Base-by-base conservation (phyloP, 495 filamentous ascomycete species). In the Talaromyces ruber region DNA sequence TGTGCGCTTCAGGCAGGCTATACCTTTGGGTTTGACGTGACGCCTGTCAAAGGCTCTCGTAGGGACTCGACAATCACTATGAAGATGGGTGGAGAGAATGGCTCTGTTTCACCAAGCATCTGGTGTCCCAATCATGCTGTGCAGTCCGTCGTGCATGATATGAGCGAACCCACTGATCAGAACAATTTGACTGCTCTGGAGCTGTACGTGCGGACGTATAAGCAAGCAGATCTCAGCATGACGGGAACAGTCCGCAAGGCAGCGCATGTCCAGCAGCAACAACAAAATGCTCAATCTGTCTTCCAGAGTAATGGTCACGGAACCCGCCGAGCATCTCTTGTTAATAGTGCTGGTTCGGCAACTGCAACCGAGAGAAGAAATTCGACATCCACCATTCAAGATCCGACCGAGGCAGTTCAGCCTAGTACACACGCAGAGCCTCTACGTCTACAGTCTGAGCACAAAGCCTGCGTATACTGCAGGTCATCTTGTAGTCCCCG, bases 171-270 rank as follows among this genome's bases (percentile, higher is more conserved):
- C 29, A 81, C 86, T 7, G 85, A 86, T 62, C 70, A 74, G 67
- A 67, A 78, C 63, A 75, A 75, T 63, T 66, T 81, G 66, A 96
- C 86, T 63, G 93, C 90, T 16, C 76, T 99, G 18, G 92, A 97
- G 70, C 79, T 93, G 11, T 99, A 88, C 68, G 88, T 86, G 26
- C 83, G 83, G 58, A 92, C 88, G 47, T 97, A 90, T 79, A 99
- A 98, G 75, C 93, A 98, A 71, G 92, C 93, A 21, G 94, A 99
- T 66, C 80, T 93, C 22, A 83, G 88, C 18, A 74, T 96, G 59
- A 97, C 92, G 7, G 93, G 93, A 22, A 97, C 94, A 18, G 88
- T 92, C 47, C 87, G 94, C 22, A 97, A 96, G 69, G 93, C 95
- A 22, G 86, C 83, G 30, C 80, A 87, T 24, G 76, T 87, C 43